Percentiles rank a stretch among this genome's conserved stretches.
phyloP scores from a whole-genome alignment of 176 grass and related monocot species.

The Aegilops speltoides region DNA sequence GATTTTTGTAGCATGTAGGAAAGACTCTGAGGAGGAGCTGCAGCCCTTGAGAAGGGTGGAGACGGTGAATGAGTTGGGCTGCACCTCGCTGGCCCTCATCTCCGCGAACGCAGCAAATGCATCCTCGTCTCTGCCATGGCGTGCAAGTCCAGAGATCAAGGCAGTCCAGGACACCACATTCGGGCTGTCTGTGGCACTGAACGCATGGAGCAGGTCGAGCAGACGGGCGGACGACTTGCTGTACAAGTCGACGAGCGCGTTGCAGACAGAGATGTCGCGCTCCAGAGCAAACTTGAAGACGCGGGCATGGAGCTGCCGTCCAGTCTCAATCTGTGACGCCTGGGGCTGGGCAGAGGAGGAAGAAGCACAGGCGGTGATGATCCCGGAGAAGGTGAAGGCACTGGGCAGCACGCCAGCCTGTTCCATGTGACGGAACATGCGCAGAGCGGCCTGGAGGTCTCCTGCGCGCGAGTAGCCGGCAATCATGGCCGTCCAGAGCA shows the following conservation, averaged over 20 bases:
- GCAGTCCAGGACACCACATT: conserved; percentile 79
- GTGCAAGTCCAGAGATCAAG: conserved; percentile 47
- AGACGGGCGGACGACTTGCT: conserved; percentile 48
- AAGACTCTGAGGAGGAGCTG: conserved; percentile 31
- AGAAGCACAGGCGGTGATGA: conserved; percentile 54
- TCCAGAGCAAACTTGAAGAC: conserved; percentile 52
- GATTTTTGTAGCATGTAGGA: conserved; percentile 45
- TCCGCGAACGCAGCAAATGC: conserved; percentile 38
- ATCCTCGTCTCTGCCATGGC: conserved; percentile 41
- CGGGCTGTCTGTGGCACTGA: conserved; percentile 33
- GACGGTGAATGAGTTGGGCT: conserved; percentile 75
- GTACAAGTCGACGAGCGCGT: conserved; percentile 67
- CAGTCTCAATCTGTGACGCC: conserved; percentile 36
- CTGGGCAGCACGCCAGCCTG: conserved; percentile 36
- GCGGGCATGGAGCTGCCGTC: conserved; percentile 58
- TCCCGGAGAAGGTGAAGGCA: conserved; percentile 61
- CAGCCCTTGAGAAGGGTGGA: conserved; percentile 70
- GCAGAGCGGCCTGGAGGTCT: conserved; percentile 37
- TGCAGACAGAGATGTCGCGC: conserved; percentile 52
- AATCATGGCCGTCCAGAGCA: conserved; percentile 72
- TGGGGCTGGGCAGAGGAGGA: neutral
- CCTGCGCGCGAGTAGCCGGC: conserved; percentile 42
- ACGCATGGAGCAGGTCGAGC: conserved; percentile 31
- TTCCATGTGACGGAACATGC: conserved; percentile 56
- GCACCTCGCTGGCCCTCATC: conserved; percentile 57